phyloP scores from a whole-genome alignment of 768 basidiomycete genomes.

The Pluteus cervinus region DNA sequence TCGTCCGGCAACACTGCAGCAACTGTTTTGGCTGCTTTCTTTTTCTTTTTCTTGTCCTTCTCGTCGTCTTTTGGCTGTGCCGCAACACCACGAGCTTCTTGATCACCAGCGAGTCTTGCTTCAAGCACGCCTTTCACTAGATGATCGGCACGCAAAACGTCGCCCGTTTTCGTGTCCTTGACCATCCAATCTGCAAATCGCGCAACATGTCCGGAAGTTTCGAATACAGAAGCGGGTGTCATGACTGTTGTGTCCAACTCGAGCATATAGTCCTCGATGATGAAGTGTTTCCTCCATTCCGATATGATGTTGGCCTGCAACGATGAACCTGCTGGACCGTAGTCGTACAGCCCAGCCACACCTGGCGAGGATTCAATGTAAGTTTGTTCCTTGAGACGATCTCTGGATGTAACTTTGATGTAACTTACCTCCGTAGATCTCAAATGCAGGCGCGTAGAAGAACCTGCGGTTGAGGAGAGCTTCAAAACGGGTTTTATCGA shows the following conservation, averaged over 20 bases:
- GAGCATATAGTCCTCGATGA: conserved; percentile 97
- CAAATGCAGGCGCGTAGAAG: conserved; percentile 97
- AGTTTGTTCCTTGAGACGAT: conserved; percentile 1
- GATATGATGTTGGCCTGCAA: conserved; percentile 95
- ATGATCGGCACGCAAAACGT: conserved; percentile 95
- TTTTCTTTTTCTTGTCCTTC: conserved; percentile 74
- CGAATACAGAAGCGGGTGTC: conserved; percentile 92
- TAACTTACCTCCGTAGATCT: conserved; percentile 91
- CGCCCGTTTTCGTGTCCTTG: conserved; percentile 91
- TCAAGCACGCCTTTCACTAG: conserved; percentile 90
- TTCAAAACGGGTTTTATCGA: conserved; percentile 84
- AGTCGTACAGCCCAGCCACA: conserved; percentile 96
- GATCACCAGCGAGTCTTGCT: conserved; percentile 84
- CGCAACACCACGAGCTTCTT: conserved; percentile 77
- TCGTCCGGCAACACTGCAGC: conserved; percentile 72
- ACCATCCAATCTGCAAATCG: conserved; percentile 99
- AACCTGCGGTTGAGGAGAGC: conserved; percentile 84
- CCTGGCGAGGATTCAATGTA: conserved; percentile 38
- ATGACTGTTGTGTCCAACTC: conserved; percentile 98
- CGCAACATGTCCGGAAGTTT: conserved; percentile 96
- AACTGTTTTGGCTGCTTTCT: conserved; percentile 60
- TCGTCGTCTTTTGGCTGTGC: conserved; percentile 51
- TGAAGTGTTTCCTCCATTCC: conserved; percentile 97
- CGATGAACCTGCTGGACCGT: conserved; percentile 93
- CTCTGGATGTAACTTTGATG: not conserved